phyloP scores from a whole-genome alignment of 805 yeast genomes.

The Saturnispora saitoi region DNA sequence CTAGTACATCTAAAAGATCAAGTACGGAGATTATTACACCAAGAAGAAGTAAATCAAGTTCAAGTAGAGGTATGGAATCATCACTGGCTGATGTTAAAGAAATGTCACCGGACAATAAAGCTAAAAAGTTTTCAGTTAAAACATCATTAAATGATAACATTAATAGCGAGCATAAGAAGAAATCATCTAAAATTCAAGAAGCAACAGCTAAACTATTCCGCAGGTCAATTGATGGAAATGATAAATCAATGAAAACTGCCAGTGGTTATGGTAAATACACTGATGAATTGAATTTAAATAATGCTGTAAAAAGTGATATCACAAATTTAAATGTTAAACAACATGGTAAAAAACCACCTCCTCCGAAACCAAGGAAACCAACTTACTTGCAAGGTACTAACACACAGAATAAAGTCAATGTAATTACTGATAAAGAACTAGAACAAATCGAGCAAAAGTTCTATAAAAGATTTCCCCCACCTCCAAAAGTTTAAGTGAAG shows the following conservation, averaged over 20 bases:
- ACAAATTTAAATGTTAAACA: neutral
- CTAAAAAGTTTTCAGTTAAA: conserved; percentile 1
- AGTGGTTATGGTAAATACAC: conserved; percentile 77
- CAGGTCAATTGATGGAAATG: neutral
- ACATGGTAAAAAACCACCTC: conserved; percentile 17
- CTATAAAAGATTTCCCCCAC: conserved; percentile 45
- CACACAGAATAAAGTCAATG: neutral
- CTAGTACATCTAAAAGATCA: conserved; percentile 3
- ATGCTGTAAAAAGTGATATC: conserved; percentile 1
- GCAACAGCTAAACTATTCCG: conserved; percentile 6
- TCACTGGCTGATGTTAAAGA: conserved; percentile 12
- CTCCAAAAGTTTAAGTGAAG: neutral
- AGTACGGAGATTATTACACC: conserved; percentile 11
- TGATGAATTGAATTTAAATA: conserved; percentile 21
- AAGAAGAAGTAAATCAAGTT: conserved; percentile 16
- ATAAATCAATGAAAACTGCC: conserved; percentile 48
- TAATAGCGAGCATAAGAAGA: conserved; percentile 8
- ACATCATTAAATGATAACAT: neutral
- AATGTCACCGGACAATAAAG: conserved; percentile 15
- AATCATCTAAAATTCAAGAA: conserved; percentile 5
- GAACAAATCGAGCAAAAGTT: conserved; percentile 54
- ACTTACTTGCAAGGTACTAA: conserved; percentile 28
- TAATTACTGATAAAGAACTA: conserved; percentile 33
- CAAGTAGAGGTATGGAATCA: neutral
- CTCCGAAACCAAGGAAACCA: conserved; percentile 63